Conservation (phyloP, 164 flowering plant species). For the Cinnamomum micranthum region DNA sequence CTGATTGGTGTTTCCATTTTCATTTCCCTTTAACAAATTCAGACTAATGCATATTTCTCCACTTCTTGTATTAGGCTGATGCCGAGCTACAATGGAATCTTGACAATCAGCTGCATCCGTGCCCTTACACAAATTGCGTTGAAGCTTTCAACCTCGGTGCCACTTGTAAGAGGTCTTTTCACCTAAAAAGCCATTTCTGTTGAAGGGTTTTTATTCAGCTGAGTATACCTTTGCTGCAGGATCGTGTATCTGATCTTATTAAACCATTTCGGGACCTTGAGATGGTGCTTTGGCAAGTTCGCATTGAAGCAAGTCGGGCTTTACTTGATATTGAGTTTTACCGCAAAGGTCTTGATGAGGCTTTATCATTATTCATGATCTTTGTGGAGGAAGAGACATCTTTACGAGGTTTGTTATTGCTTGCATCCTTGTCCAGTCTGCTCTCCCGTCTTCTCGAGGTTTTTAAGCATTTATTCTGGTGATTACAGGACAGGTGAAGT, state of each 20-base stretch:
- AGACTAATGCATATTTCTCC: background rate
- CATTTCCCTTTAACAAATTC: constrained; percentile 3
- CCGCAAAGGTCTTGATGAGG: constrained; percentile 66
- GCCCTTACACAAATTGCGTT: constrained; percentile 73
- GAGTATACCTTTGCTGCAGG: constrained; percentile 37
- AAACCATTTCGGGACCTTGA: constrained; percentile 56
- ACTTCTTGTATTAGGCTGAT: constrained; percentile 52
- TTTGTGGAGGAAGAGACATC: constrained; percentile 66
- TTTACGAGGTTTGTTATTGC: constrained; percentile 53
- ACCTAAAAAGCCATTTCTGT: background rate
- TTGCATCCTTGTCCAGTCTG: constrained; percentile 1
- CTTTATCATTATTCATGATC: constrained; percentile 56
- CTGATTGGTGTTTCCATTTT: background rate
- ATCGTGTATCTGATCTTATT: constrained; percentile 61
- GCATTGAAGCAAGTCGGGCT: constrained; percentile 79
- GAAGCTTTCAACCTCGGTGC: constrained; percentile 64
- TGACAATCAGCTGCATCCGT: constrained; percentile 86
- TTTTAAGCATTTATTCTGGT: constrained; percentile 10
- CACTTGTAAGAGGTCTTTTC: constrained; percentile 51
- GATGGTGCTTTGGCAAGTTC: constrained; percentile 63
- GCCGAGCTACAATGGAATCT: constrained; percentile 93
- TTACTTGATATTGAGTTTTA: constrained; percentile 85
- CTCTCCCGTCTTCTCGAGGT: background rate
- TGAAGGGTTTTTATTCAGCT: background rate
- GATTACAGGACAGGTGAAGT: constrained; percentile 74